Base-by-base conservation (phyloP, 108 stramenopile genomes). In the Pseudonitzschia pungens region DNA sequence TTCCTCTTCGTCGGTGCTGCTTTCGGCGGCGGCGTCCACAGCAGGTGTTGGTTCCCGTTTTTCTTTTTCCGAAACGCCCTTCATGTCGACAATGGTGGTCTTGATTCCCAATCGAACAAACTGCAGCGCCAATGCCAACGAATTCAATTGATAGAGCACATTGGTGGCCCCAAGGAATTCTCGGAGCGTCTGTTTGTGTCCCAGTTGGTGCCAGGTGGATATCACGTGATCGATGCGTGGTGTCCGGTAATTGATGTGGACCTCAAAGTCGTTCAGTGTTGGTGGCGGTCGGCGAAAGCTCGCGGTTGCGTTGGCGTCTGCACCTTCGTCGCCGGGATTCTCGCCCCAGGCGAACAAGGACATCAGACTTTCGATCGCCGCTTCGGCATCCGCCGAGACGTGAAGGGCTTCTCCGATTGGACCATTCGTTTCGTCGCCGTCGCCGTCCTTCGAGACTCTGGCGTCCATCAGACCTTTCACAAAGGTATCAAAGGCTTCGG, bases 401-500 rank as follows among this genome's bases (percentile, higher is more conserved):
- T 62, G 60, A 0, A n/a, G 15, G 11, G 27, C 60, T 62, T 62
- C 60, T 33, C 60, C 60, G 32, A 0, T 20, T 15, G 14, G 14
- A 10, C 14, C 14, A 12, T 1, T 48, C 36, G 36, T 5, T 11
- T 20, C 42, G 9, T 43, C 43, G 41, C 12, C 43, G 40, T 44
- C 11, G 10, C 3, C 20, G 48, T 67, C 7, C n/a, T n/a, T n/a
- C n/a, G n/a, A n/a, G n/a, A n/a, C n/a, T n/a, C n/a, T n/a, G n/a
- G n/a, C 32, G 26, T 36, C 5, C 5, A 9, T 11, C 31, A 68
- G 67, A 22, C 29, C 48, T 32, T 20, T 22, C 16, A 50, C 67
- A 15, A 68, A 16, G 10, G 48, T 6, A 71, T 71, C 70, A 58
- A 71, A 71, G 36, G 16, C 33, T 57, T 71, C 70, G n/a, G 56